Evolutionary conservation across 2,329 filamentous ascomycete genomes (phyloP).

Genomic region (Trichoderma pleuroti): DNA sequence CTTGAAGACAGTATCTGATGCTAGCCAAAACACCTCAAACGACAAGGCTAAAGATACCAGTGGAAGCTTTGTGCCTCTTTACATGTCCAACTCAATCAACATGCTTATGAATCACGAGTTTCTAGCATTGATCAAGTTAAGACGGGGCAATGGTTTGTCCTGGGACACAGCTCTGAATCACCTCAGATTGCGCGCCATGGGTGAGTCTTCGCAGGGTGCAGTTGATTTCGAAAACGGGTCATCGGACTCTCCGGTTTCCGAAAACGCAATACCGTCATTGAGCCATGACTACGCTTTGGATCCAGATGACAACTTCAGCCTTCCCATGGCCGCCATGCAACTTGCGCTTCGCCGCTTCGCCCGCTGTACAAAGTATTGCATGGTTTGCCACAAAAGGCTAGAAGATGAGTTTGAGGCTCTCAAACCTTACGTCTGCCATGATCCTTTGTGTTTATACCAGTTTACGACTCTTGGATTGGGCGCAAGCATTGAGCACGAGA

Average conservation of each 20-base stretch:
- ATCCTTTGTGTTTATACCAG: constrained; percentile 76
- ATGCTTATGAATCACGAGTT: constrained; percentile 59
- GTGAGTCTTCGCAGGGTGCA: background rate
- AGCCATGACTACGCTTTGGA: constrained; percentile 31
- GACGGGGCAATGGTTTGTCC: constrained; percentile 47
- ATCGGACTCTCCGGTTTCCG: background rate
- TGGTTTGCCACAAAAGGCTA: constrained; percentile 74
- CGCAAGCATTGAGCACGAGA: constrained; percentile 79
- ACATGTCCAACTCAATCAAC: constrained; percentile 70
- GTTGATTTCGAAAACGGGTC: background rate
- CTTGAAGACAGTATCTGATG: constrained; percentile 37
- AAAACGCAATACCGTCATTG: constrained; percentile 22
- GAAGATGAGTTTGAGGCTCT: constrained; percentile 63
- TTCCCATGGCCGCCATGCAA: constrained; percentile 63
- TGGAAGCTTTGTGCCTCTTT: constrained; percentile 44
- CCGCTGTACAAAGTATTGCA: constrained; percentile 80
- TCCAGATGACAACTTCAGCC: constrained; percentile 40
- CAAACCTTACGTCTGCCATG: constrained; percentile 76
- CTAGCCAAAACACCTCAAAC: background rate
- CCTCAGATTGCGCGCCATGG: constrained; percentile 10
- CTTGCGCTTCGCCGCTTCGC: constrained; percentile 74
- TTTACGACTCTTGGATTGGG: constrained; percentile 86
- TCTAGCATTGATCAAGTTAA: constrained; percentile 57
- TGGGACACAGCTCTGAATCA: constrained; percentile 51
- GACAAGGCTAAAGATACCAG: background rate